Evolutionary conservation across 2,329 filamentous ascomycete genomes (phyloP), one percentile per base, ranked within the genome.

Genomic region (Penicillium olsonii): DNA sequence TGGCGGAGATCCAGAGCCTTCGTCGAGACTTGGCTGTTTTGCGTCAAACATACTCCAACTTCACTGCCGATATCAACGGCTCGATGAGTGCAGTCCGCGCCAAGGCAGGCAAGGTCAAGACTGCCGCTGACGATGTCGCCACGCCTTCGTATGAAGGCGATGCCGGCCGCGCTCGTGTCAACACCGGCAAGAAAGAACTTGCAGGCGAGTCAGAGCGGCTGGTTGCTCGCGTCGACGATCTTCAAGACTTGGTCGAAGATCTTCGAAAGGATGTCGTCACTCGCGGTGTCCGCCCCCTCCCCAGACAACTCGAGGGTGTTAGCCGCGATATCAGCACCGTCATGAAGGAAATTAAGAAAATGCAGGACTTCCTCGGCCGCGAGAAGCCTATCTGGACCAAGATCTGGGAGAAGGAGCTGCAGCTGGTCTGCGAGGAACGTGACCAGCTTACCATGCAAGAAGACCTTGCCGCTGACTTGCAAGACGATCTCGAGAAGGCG

Each of bases 371-470:
- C 76, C 83, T 99, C 75, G 87, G 85, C 62, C 83, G 84, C 39
- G 94, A 99, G 80, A 96, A 96, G 71, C 94, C 94, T 0, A 79
- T 96, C 50, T 99, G 94, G 92, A 96, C 91, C 46, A 96, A 96
- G 82, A 95, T 97, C 57, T 99, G 94, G 94, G 92, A 97, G 81
- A 92, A 95, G 73, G 92, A 97, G 70, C 78, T 99, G 38, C 90
- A 97, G 70, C 87, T 92, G 44, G 92, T 99, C 2, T 97, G 94
- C 74, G 91, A 95, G 68, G 94, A 96, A 65, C 85, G 92, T 59
- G 92, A 97, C 66, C 86, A 96, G 71, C 83, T 99, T 60, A 94
- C 91, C 42, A 88, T 97, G 79, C 92, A 96, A 78, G 94, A 99
- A 75, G 94, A 97, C 62, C 82, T 99, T 55, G 87, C 92, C 57